These are phyloP conservation scores for Ordospora pajunii DNA, from an alignment of 371 early-diverging fungal species.

Conservation along the genomic window DNA sequence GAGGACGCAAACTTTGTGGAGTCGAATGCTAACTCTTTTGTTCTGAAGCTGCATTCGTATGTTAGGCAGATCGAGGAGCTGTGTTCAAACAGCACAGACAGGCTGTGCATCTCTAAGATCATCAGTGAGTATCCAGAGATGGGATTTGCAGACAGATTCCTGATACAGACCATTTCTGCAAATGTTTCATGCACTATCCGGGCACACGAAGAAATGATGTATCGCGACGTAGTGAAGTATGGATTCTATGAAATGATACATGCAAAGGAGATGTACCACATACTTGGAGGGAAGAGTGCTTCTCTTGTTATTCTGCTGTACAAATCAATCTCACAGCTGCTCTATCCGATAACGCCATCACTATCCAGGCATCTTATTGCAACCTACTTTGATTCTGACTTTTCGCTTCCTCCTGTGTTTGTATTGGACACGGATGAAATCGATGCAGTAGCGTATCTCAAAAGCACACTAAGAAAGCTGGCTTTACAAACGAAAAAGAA, in stretches of 20 bases:
- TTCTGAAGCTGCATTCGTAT: conserved; percentile 79
- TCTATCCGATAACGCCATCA: conserved; percentile 52
- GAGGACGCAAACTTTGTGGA: conserved; percentile 99
- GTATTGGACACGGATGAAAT: neutral
- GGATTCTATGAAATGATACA: conserved; percentile 81
- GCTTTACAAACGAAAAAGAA: neutral
- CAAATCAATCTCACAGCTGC: conserved; percentile 15
- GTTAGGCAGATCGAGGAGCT: conserved; percentile 72
- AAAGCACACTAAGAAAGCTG: conserved; percentile 19
- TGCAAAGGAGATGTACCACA: conserved; percentile 67
- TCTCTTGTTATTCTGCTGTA: conserved; percentile 12
- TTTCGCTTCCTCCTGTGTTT: conserved; percentile 19
- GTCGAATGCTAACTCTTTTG: conserved; percentile 83
- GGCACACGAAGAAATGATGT: conserved; percentile 71
- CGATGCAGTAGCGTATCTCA: conserved; percentile 26
- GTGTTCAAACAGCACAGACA: conserved; percentile 59
- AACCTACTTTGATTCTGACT: conserved; percentile 28
- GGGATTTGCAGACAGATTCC: conserved; percentile 44
- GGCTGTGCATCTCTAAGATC: neutral
- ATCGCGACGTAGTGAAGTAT: conserved; percentile 82
- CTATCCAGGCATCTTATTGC: conserved; percentile 29
- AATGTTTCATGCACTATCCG: conserved; percentile 64
- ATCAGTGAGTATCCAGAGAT: neutral
- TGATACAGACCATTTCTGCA: conserved; percentile 42
- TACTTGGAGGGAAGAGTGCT: conserved; percentile 17